Evolutionary conservation across 1,139 yeast genomes (phyloP), one percentile per base, ranked within the genome.

Genomic region (Oligophagozyma castellii): DNA sequence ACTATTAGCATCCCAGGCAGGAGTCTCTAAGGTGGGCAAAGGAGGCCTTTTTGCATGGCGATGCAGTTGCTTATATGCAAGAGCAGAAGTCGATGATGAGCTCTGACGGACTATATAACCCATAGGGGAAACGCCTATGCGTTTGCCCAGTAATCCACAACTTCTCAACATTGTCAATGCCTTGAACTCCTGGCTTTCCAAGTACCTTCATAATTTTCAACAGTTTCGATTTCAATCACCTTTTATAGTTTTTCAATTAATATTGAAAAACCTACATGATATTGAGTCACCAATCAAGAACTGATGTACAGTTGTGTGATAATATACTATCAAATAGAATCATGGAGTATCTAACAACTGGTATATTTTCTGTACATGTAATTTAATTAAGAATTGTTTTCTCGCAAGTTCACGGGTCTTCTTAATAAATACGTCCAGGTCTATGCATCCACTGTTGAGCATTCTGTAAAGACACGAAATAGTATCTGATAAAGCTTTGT

Each of bases 1-100:
- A 23, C 94, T 81, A 44, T 81, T 81, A 16, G 95, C 93, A 19
- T 93, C 78, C 94, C 96, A 83, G 48, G 71, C 71, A 36, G 96
- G 96, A 12, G 95, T 75, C 41, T 84, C 95, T 43, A 86, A 65
- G n/a, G 93, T 79, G 34, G 98, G 98, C 43, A 89, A 67, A 24
- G 93, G 80, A 23, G 96, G 96, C 54, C 89, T 74, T 47, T 71
- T 73, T 46, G 75, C 79, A 55, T 83, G 80, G 48, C 80, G 72
- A 57, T 84, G 95, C 42, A 86, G 65, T 22, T 83, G 77, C 59
- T 89, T 89, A 63, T 89, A 89, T 11, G 95, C 95, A 55, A 89
- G 63, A 3, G 96, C 96, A 15, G 95, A 74, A n/a, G 95, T 84
- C 16, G 94, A 80, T 24, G 80, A 70, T 4, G 59, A 53, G 31